A percentile compares a stretch with the other conserved stretches of the same genome.
phyloP scores from a whole-genome alignment of 345 rosid genomes.

The Corchorus capsularis region DNA sequence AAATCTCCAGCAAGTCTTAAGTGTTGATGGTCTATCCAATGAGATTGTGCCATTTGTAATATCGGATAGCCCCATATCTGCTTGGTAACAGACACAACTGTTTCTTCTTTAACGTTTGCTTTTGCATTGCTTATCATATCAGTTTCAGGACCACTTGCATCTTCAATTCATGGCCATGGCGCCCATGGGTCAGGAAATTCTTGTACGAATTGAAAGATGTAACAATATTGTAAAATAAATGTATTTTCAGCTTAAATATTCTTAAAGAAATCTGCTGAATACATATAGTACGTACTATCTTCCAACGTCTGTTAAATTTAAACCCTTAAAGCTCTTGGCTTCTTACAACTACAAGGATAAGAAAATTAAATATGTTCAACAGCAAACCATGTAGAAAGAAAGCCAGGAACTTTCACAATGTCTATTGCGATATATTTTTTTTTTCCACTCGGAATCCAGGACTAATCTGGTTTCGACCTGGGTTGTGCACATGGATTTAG shows the following conservation, averaged over 20 bases:
- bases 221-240: background rate
- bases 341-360: background rate
- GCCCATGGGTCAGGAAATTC: background rate
- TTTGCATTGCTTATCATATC: background rate
- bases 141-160: slow-evolving; percentile 1
- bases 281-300: background rate
- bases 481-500: too few relatives aligned
- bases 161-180: background rate
- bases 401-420: background rate
- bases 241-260: background rate
- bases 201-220: background rate
- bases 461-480: too few relatives aligned
- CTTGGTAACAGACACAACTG: background rate
- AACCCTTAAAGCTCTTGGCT: background rate
- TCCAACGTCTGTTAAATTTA: background rate
- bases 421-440: background rate
- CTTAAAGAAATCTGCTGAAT: background rate
- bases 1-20: slow-evolving; percentile 2
- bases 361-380: background rate
- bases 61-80: slow-evolving; percentile 25
- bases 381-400: background rate
- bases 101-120: background rate
- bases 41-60: slow-evolving; percentile 20
- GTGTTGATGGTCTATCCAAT: slow-evolving; percentile 8
- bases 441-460: too few relatives aligned